Conservation (phyloP, 306 rosid species). For the Castanea mollissima region DNA sequence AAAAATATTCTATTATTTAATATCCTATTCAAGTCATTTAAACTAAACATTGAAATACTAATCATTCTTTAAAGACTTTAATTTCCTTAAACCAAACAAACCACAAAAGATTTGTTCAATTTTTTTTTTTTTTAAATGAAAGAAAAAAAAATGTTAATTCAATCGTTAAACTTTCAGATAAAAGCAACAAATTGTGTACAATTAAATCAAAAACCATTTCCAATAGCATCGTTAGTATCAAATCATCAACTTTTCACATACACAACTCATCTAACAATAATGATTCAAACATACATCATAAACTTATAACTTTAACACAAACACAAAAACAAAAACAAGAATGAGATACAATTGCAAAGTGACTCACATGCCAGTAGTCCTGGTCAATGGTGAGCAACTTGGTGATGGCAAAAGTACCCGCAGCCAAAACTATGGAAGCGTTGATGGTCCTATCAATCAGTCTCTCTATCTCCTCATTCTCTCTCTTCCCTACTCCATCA, state of each 20-base stretch:
- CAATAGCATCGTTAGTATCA: background rate
- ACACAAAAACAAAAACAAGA: background rate
- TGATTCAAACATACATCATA: background rate
- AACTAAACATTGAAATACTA: no score
- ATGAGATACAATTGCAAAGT: background rate
- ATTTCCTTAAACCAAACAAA: background rate
- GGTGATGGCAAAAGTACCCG: slow-evolving; percentile 78
- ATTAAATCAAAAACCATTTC: background rate
- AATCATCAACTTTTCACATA: background rate
- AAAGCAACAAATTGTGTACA: background rate
- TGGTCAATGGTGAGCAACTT: slow-evolving; percentile 86
- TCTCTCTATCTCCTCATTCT: slow-evolving; percentile 44
- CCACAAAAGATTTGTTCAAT: background rate
- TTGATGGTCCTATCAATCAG: slow-evolving; percentile 73
- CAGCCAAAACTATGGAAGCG: slow-evolving; percentile 74
- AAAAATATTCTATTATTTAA: no score
- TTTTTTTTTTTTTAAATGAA: no score
- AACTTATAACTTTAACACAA: background rate
- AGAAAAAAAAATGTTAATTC: background rate
- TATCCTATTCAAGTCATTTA: no score
- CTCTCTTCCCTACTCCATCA: slow-evolving; percentile 23
- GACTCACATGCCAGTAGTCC: slow-evolving; percentile 96
- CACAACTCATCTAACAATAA: background rate
- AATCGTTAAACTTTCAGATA: background rate
- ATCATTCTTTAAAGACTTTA: no score